Evolutionary conservation across 352 stramenopile species (phyloP).

Genomic region (Phytophthora aleatoria): DNA sequence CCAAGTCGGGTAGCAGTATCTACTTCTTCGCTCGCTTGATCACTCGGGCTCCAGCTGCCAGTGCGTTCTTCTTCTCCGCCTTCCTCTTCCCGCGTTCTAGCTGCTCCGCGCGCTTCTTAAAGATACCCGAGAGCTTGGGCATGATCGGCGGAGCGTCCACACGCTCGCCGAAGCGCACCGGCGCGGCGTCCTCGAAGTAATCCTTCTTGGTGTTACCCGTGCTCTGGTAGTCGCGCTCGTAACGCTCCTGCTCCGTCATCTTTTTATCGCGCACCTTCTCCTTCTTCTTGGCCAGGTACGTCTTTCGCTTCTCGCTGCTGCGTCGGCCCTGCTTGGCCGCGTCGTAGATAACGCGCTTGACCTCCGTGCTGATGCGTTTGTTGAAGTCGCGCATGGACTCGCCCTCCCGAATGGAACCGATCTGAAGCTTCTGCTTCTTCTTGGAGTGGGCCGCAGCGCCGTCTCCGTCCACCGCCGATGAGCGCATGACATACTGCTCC

Average conservation of each 20-base stretch:
- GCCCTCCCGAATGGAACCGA: conserved; percentile 61
- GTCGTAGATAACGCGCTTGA: conserved; percentile 87
- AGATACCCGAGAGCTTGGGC: conserved; percentile 81
- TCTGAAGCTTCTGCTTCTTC: conserved; percentile 56
- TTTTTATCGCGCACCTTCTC: conserved; percentile 71
- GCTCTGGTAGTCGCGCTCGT: conserved; percentile 76
- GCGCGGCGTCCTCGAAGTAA: conserved; percentile 66
- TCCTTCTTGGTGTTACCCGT: conserved; percentile 73
- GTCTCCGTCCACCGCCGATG: conserved; percentile 47
- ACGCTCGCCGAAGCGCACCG: conserved; percentile 75
- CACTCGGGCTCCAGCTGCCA: conserved; percentile 15
- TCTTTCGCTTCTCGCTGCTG: conserved; percentile 80
- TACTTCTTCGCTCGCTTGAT: conserved; percentile 36
- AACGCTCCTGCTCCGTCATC: conserved; percentile 83
- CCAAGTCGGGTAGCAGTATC: not conserved
- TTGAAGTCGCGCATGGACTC: conserved; percentile 88
- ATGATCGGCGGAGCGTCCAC: conserved; percentile 84
- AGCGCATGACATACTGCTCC: conserved; percentile 67
- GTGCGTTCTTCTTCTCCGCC: conserved; percentile 32
- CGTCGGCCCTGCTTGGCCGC: conserved; percentile 77
- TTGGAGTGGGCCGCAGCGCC: conserved; percentile 21
- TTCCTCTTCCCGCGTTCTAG: conserved; percentile 49
- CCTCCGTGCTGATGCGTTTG: conserved; percentile 83
- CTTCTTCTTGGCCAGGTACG: conserved; percentile 80
- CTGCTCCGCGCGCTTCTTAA: conserved; percentile 76